phyloP scores from a whole-genome alignment of 345 rosid species.

The Euphorbia lathyris region DNA sequence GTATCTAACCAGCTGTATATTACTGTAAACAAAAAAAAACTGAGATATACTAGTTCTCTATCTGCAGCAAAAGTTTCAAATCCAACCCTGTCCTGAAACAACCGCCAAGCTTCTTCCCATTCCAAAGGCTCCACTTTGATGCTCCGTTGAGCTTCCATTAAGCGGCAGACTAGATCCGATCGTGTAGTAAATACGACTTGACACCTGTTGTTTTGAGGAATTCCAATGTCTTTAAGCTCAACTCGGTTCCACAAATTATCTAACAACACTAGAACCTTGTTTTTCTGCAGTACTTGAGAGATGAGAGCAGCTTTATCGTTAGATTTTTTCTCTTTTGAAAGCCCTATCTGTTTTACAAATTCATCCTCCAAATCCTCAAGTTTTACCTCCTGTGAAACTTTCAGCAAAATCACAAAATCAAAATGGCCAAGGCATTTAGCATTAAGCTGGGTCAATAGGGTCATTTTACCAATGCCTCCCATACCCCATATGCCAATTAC shows the following conservation, averaged over 20 bases:
- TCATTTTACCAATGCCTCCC: neutral
- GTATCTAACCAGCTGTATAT: too few species aligned
- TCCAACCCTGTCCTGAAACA: constrained; percentile 1
- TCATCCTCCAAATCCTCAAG: constrained; percentile 35
- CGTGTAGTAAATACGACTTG: neutral
- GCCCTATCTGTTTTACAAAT: constrained; percentile 30
- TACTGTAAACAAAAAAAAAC: too few species aligned
- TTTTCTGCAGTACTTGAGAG: neutral
- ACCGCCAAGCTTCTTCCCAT: neutral
- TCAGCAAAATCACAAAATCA: constrained; percentile 1
- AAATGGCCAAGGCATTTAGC: neutral
- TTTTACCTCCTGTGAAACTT: constrained; percentile 10
- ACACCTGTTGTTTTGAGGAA: neutral
- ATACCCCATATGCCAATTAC: neutral
- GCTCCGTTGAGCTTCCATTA: neutral
- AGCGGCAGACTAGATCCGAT: neutral
- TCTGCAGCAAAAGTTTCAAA: neutral
- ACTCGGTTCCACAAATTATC: constrained; percentile 8
- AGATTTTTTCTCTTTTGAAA: neutral
- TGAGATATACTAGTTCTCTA: too few species aligned
- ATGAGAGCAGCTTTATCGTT: neutral
- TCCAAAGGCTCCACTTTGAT: neutral
- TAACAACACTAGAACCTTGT: constrained; percentile 10
- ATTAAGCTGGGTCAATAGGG: neutral
- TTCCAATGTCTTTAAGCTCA: neutral